Evolutionary conservation across 192 early-diverging fungal species (phyloP), one percentile per base, ranked within the genome.

Genomic region (Backusella australiensis): DNA sequence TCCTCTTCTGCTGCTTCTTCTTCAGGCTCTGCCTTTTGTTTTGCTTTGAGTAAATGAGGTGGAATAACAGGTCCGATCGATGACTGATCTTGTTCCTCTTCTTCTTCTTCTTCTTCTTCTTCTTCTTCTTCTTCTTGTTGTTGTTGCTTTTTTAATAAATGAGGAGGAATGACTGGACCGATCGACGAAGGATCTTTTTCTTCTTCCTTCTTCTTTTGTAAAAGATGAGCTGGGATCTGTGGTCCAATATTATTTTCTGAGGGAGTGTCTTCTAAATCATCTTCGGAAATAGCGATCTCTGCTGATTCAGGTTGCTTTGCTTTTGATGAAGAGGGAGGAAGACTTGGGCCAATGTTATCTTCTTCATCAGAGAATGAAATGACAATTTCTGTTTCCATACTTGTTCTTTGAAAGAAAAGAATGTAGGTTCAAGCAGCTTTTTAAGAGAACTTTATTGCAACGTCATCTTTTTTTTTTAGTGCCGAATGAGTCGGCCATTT

Each of bases 281-380:
- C 38, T 2, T 69, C 5, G 1, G 32, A 36, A 68, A 68, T 35
- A 19, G 35, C 35, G 6, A 68, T 21, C 35, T 35, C 34, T n/a
- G 29, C n/a, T 26, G 34, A 26, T 7, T 63, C 23, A 8, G 1
- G 21, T 29, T 63, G 23, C 12, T 63, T 29, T 63, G 56, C 0
- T 53, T n/a, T 53, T 1, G 52, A 53, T 21, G 52, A 53, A 23
- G 32, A 39, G 38, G 56, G 69, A 23, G 69, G 69, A 39, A 36
- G 21, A 34, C 7, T 26, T 38, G 36, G 35, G 0, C 21, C 36
- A 29, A 15, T 42, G 1, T 71, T 38, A 15, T 46, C 41, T 32
- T 71, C 69, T 29, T 70, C 69, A 23, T 70, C 69, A 44, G 69
- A 70, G 19, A 70, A 70, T 12, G 36, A 41, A 41, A 70, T 70